phyloP scores from a whole-genome alignment of 176 grass and related monocot genomes.

The Avena insularis region DNA sequence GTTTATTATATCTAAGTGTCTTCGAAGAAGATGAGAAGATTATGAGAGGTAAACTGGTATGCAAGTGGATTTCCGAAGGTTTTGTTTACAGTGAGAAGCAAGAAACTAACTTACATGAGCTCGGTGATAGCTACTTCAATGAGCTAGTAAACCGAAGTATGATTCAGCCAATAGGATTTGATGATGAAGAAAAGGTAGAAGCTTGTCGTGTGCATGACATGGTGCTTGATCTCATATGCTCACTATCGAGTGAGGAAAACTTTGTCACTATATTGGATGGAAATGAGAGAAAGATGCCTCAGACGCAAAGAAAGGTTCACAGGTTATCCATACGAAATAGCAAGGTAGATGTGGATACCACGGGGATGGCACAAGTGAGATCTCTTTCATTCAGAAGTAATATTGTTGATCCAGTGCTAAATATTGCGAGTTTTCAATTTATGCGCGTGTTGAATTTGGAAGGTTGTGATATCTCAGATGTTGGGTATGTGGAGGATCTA shows the following conservation, averaged over 20 bases:
- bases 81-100: neutral
- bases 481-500: neutral
- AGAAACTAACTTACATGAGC: neutral
- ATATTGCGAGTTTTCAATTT: neutral
- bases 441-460: neutral
- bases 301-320: neutral
- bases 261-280: neutral
- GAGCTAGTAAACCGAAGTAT: neutral
- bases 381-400: neutral
- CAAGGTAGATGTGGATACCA: neutral
- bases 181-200: neutral
- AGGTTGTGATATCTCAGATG: neutral
- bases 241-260: neutral
- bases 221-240: neutral
- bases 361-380: neutral
- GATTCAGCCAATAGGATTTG: neutral
- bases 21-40: neutral
- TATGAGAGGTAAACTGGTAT: accelerated
- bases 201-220: neutral
- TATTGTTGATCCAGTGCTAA: neutral
- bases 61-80: neutral
- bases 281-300: no score
- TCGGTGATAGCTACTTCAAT: neutral
- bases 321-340: neutral
- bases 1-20: neutral